These are phyloP conservation scores for Macrophomina phaseolina DNA, from an alignment of 2,329 filamentous ascomycete species.

Conservation along the genomic window DNA sequence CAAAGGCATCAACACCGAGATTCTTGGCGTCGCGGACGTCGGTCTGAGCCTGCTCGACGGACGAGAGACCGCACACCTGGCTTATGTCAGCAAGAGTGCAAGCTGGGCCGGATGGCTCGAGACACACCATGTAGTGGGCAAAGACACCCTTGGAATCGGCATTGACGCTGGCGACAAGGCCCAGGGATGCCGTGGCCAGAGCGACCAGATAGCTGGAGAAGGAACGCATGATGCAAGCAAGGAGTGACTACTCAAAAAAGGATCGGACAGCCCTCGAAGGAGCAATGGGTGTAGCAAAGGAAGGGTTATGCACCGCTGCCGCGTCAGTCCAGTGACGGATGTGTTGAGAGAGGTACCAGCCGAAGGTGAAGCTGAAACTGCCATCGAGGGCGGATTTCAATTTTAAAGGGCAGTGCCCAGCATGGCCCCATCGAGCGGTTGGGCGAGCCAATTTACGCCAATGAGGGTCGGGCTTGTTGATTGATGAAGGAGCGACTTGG, in stretches of 20 bases:
- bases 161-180: neutral
- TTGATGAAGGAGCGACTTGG: conserved; percentile 22
- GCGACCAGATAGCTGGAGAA: conserved; percentile 2
- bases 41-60: conserved; percentile 16
- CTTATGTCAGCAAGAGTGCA: neutral
- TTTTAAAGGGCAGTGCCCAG: conserved; percentile 11
- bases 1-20: conserved; percentile 44
- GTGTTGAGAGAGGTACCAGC: neutral
- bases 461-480: conserved; percentile 12
- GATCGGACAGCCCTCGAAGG: conserved; percentile 7
- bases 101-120: neutral
- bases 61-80: conserved; percentile 16
- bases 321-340: conserved; percentile 19
- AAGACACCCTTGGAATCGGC: conserved; percentile 26
- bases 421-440: conserved; percentile 7
- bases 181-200: conserved; percentile 1
- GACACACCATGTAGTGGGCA: conserved; percentile 26
- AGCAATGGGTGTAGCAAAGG: neutral
- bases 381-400: neutral
- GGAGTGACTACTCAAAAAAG: conserved; percentile 19
- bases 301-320: neutral
- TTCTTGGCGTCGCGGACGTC: conserved; percentile 39
- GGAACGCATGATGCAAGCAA: conserved; percentile 13
- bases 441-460: conserved; percentile 3
- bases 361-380: conserved; percentile 9